Conservation (phyloP, 768 basidiomycete genomes). For the Crucibulum laeve region DNA sequence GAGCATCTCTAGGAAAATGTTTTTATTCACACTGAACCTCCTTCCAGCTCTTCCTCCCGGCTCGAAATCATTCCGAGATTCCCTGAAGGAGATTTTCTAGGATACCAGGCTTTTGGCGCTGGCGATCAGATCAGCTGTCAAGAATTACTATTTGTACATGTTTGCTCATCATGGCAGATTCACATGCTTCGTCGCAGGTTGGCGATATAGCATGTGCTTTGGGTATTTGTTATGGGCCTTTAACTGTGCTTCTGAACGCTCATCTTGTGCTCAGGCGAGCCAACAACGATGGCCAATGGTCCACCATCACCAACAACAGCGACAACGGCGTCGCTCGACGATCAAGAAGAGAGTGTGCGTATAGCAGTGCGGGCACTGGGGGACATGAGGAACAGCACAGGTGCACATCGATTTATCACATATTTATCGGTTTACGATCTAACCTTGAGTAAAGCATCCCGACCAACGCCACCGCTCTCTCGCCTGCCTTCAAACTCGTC, state of each 20-base stretch:
- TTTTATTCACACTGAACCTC: too few relatives aligned
- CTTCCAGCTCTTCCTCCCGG: too few relatives aligned
- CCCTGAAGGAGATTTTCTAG: too few relatives aligned
- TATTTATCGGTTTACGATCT: slow-evolving; percentile 6
- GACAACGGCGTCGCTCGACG: too few relatives aligned
- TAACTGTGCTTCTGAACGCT: too few relatives aligned
- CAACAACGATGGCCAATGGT: slow-evolving; percentile 13
- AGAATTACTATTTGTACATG: not conserved
- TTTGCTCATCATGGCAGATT: not conserved
- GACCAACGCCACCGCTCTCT: slow-evolving; percentile 5
- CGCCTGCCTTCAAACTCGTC: slow-evolving; percentile 9
- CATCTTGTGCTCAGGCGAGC: too few relatives aligned
- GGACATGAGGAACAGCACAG: slow-evolving; percentile 63
- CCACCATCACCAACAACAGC: not conserved
- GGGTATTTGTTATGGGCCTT: not conserved
- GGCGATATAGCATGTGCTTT: not conserved
- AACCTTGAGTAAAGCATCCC: not conserved
- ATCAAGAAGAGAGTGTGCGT: slow-evolving; percentile 71
- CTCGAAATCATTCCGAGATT: too few relatives aligned
- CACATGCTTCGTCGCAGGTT: not conserved
- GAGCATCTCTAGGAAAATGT: too few relatives aligned
- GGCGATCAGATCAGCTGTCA: not conserved
- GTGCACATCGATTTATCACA: slow-evolving; percentile 12
- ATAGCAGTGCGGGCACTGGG: slow-evolving; percentile 77
- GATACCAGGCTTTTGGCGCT: too few relatives aligned